Conservation (phyloP, 257 asterid species). For the Orobanche coerulescens region DNA sequence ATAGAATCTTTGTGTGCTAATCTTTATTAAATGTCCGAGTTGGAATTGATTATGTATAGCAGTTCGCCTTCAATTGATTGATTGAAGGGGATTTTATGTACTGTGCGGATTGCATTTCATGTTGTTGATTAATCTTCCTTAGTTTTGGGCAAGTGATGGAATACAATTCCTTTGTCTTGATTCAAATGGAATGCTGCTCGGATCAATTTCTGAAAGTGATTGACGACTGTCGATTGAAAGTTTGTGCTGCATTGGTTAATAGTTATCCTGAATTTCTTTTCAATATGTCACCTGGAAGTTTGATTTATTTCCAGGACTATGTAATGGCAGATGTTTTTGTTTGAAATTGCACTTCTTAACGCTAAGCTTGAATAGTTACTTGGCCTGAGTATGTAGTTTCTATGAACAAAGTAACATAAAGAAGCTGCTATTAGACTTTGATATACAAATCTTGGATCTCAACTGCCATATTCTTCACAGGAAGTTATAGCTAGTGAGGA, state of each 20-base stretch:
- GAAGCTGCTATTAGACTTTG: not conserved
- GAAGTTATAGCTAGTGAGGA: slow-evolving; percentile 66
- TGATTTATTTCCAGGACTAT: not conserved
- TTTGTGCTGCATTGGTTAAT: not conserved
- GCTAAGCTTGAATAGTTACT: not conserved
- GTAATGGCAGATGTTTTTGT: not conserved
- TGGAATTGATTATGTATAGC: not conserved
- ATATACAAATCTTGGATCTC: slow-evolving; percentile 17
- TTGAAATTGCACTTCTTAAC: not conserved
- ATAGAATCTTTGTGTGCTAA: not conserved
- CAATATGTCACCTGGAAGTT: not conserved
- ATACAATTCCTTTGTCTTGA: not conserved
- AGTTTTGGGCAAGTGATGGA: not conserved
- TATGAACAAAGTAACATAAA: not conserved
- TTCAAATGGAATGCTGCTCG: slow-evolving; percentile 4
- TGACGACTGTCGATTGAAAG: not conserved
- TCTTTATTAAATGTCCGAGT: not conserved
- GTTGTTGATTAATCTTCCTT: not conserved
- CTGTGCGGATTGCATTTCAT: not conserved
- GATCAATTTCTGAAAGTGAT: not conserved
- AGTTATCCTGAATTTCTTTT: not conserved
- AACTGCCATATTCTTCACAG: slow-evolving; percentile 29
- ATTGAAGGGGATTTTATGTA: not conserved
- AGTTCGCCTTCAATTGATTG: not conserved
- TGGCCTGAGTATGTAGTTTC: not conserved